Base-by-base conservation (phyloP, 352 stramenopile genomes). In the Globisporangium mamillatum region DNA sequence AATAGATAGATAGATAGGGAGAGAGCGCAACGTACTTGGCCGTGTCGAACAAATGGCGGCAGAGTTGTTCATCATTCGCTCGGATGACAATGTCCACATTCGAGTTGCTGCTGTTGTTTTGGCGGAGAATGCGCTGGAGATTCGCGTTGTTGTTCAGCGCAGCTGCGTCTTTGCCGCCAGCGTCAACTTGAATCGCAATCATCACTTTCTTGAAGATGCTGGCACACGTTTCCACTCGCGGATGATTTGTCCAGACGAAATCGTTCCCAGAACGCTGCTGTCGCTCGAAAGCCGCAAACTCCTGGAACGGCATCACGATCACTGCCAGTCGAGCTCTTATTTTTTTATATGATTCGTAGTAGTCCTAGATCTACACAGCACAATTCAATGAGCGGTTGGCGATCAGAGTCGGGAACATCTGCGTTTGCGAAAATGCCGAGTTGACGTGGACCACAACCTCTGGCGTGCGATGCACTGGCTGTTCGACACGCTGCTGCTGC, bases 161-260 rank as follows among this genome's bases (percentile, higher is more conserved):
- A 7, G n/a, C 54, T 1, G 1, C 22, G 22, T 71, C 70, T 24
- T 52, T 24, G 44, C 18, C 18, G 0, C 18, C 6, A 7, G 44
- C 5, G 18, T 72, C 46, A 14, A 41, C 32, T 16, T 77, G 57
- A 24, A 90, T 62, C 16, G 74, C 73, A 3, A 92, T 29, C 12
- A 90, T 22, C 24, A 92, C 63, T 36, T 73, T 78, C 71, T 91
- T 90, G 70, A 86, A 87, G 44, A 92, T 78, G 1, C 58, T 53
- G 9, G 77, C 24, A 1, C 84, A 60, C 18, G 41, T 70, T 18
- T 67, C 67, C 29, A 86, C 59, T n/a, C 69, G 75, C n/a, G 71
- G 71, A 38, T 74, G 73, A 5, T 61, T 73, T 8, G 46, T n/a
- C 27, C 66, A 27, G n/a, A 68, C 14, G n/a, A 82, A 48, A 10